phyloP scores from a whole-genome alignment of 2,329 filamentous ascomycete species.

The Apiospora hydei region DNA sequence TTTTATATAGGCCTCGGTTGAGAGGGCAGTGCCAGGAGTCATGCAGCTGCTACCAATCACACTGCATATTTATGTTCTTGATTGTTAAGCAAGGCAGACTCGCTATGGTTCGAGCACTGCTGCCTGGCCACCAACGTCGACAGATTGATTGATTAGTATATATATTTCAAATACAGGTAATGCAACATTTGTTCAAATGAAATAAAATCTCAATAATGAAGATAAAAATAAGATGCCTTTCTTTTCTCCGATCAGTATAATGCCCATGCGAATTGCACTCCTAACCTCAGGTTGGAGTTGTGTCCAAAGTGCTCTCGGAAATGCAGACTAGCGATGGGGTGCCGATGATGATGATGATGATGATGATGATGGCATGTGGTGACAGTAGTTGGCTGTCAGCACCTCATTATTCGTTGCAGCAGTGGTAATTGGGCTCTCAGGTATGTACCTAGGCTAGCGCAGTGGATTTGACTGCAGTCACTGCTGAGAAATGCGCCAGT shows the following conservation, averaged over 20 bases:
- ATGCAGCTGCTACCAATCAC: conserved; percentile 28
- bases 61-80: conserved; percentile 24
- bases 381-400: too few species aligned
- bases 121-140: conserved; percentile 30
- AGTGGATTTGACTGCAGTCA: not conserved
- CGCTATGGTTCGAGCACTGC: conserved; percentile 16
- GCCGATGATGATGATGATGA: too few species aligned
- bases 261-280: not conserved
- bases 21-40: not conserved
- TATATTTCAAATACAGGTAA: not conserved
- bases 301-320: too few species aligned
- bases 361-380: too few species aligned
- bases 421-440: too few species aligned
- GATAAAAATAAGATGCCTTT: not conserved
- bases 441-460: too few species aligned
- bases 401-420: too few species aligned
- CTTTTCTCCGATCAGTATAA: not conserved
- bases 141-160: not conserved
- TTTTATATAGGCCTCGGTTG: not conserved
- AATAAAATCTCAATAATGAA: not conserved
- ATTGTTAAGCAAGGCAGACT: conserved; percentile 44
- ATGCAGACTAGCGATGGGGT: too few species aligned
- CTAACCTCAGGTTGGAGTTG: not conserved
- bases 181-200: not conserved
- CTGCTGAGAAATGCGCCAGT: not conserved